phyloP scores from a whole-genome alignment of 441 rosid genomes.

The Gossypium aridum region DNA sequence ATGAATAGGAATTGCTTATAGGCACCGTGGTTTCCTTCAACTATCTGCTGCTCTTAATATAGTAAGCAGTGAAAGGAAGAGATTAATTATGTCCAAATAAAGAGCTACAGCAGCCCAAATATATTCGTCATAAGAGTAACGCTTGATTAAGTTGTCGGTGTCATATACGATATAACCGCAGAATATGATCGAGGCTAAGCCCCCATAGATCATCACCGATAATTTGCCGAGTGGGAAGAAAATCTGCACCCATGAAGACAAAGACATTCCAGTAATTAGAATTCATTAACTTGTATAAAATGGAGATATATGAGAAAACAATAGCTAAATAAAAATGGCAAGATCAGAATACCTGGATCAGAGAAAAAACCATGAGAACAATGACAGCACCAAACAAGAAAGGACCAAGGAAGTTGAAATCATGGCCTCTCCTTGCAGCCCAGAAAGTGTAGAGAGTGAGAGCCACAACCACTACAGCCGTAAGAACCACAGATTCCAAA shows the following conservation, averaged over 20 bases:
- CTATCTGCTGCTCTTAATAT: conserved; percentile 50
- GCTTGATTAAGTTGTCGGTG: conserved; percentile 68
- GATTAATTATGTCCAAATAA: conserved; percentile 56
- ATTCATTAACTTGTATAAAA: neutral
- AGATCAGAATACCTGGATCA: conserved; percentile 54
- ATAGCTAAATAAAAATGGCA: neutral
- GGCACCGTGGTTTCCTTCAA: neutral
- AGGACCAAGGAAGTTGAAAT: conserved; percentile 86
- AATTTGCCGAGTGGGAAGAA: conserved; percentile 55
- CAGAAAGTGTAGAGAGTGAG: conserved; percentile 87
- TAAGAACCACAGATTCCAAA: conserved; percentile 69
- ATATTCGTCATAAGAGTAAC: conserved; percentile 52
- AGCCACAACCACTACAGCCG: conserved; percentile 60
- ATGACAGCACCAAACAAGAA: conserved; percentile 73
- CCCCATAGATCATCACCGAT: conserved; percentile 60
- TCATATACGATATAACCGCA: conserved; percentile 67
- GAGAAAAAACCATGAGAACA: conserved; percentile 60
- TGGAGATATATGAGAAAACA: neutral
- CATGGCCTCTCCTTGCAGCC: conserved; percentile 87
- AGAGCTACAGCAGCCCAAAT: conserved; percentile 64
- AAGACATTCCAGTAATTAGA: neutral
- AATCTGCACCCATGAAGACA: conserved; percentile 35
- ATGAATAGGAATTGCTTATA: neutral
- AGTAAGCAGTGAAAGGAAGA: conserved; percentile 51
- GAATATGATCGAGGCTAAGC: conserved; percentile 54